Evolutionary conservation across 768 basidiomycete genomes (phyloP).

Genomic region (Lanmaoa pseudosensibilis): DNA sequence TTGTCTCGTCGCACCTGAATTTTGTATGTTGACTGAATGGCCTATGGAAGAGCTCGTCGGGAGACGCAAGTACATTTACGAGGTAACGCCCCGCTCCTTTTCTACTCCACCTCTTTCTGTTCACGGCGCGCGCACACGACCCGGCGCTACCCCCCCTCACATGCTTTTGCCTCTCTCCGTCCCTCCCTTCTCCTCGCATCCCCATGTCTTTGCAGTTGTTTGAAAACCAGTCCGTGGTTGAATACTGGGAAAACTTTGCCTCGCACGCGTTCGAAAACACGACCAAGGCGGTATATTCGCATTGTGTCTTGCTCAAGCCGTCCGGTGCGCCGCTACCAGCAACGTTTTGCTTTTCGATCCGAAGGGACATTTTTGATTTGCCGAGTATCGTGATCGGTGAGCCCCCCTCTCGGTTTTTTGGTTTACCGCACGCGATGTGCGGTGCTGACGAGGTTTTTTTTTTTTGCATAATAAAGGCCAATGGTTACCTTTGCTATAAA

Average conservation of each 20-base stretch:
- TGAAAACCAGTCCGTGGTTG: constrained; percentile 92
- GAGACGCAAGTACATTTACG: constrained; percentile 47
- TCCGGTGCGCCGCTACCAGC: constrained; percentile 82
- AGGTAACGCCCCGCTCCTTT: constrained; percentile 30
- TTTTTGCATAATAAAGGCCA: constrained; percentile 51
- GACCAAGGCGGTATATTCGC: constrained; percentile 91
- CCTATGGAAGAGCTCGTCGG: constrained; percentile 76
- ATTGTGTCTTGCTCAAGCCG: constrained; percentile 86
- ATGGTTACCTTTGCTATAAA: constrained; percentile 79
- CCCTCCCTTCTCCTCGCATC: not conserved
- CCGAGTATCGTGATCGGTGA: constrained; percentile 86
- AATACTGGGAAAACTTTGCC: constrained; percentile 97
- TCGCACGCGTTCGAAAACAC: constrained; percentile 98
- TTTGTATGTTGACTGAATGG: constrained; percentile 93
- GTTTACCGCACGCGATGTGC: not conserved
- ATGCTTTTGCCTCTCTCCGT: not conserved
- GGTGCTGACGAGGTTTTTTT: not conserved
- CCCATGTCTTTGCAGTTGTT: constrained; percentile 60
- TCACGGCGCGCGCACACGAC: constrained; percentile 10
- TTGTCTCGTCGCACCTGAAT: constrained; percentile 94
- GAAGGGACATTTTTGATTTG: constrained; percentile 88
- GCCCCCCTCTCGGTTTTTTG: constrained; percentile 15
- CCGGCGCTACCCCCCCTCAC: constrained; percentile 1
- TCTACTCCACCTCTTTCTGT: constrained; percentile 19
- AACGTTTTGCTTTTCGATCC: constrained; percentile 94